Base-by-base conservation (phyloP, 805 yeast genomes). In the Candida sanyiensis region DNA sequence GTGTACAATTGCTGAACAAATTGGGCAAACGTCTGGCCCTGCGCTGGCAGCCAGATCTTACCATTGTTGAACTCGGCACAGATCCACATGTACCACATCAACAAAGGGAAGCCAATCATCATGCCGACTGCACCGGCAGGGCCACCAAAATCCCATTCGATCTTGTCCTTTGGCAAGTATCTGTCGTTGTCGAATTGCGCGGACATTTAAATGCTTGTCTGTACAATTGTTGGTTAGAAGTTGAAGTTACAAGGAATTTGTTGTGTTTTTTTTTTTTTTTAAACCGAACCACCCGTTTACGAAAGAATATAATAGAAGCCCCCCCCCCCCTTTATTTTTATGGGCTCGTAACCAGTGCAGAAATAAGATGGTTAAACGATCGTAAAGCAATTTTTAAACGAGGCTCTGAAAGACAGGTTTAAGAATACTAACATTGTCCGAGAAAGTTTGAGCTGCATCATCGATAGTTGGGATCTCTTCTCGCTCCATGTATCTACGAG, bases 81-180 rank as follows among this genome's bases (percentile, higher is more conserved):
- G 39, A 90, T 79, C 94, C 96, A 90, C 93, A 93, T 83, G 64
- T 93, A 93, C 72, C 82, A 86, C 98, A 93, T 93, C 56, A 93
- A 69, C 33, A 81, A 56, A 7, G 98, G 98, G 66, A 93, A 93
- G 3, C 95, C 95, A 32, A 76, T 57, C 80, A 90, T 76, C 97
- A 93, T 90, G 6, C 89, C 90, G 16, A 80, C 42, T 35, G 87
- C 96, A 41, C 98, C 98, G 6, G 70, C 62, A 19, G 94, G 82
- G 0, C 97, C 97, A 37, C 98, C 98, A 56, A 90, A 93, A 51
- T 93, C 97, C 67, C 77, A 86, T 54, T 79, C 90, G 43, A 77
- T 71, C 40, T 77, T 70, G 38, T 75, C 75, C 28, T 64, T 63
- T 40, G 66, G 62, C 43, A 68, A 47, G 49, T 64, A 67, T 44